These are phyloP conservation scores for Hirschioporus abietinus DNA, from an alignment of 768 basidiomycete species.

Conservation along the genomic window DNA sequence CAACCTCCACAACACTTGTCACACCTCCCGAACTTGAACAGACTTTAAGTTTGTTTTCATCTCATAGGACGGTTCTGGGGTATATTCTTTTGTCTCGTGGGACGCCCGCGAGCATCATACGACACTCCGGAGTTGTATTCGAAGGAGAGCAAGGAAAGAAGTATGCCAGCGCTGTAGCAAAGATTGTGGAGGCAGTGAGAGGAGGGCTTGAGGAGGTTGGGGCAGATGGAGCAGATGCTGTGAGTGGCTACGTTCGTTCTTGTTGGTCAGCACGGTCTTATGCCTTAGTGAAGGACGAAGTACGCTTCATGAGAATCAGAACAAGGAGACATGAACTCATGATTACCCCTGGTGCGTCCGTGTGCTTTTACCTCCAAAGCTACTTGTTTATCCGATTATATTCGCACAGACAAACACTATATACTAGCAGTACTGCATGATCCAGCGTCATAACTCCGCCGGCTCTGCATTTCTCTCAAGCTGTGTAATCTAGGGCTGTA, in stretches of 20 bases:
- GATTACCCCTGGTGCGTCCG: constrained; percentile 76
- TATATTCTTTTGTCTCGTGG: constrained; percentile 79
- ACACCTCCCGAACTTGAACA: constrained; percentile 81
- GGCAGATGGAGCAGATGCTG: constrained; percentile 53
- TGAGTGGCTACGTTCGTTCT: constrained; percentile 29
- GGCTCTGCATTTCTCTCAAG: background rate
- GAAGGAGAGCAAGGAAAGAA: constrained; percentile 78
- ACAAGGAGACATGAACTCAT: constrained; percentile 90
- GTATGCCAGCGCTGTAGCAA: constrained; percentile 65
- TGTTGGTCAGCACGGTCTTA: background rate
- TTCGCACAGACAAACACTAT: constrained; percentile 62
- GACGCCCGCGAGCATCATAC: constrained; percentile 70
- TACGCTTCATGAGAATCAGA: constrained; percentile 85
- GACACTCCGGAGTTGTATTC: constrained; percentile 79
- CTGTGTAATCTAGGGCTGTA: background rate
- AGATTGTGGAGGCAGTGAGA: constrained; percentile 76
- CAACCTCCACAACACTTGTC: constrained; percentile 17
- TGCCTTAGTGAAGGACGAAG: constrained; percentile 57
- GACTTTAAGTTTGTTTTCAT: constrained; percentile 67
- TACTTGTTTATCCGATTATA: constrained; percentile 7
- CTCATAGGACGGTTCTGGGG: constrained; percentile 81
- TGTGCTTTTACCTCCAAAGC: constrained; percentile 5
- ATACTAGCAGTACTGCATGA: constrained; percentile 82
- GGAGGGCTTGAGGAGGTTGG: constrained; percentile 75
- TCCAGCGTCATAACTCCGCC: constrained; percentile 42